Conservation (phyloP, 306 rosid species). For the Mucuna pruriens region DNA sequence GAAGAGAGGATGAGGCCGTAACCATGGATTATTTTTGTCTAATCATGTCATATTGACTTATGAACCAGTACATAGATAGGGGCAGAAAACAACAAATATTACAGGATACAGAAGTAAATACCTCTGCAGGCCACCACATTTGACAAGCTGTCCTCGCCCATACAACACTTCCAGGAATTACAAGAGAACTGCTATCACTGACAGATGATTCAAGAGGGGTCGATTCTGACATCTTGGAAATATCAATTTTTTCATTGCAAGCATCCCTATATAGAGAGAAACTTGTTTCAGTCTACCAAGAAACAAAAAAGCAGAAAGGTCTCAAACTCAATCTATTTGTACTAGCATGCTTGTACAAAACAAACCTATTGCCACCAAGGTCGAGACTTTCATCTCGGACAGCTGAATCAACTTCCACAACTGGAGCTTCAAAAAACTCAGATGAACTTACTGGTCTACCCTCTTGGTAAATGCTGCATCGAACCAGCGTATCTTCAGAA, state of each 20-base stretch:
- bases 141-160: slow-evolving; percentile 54
- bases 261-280: slow-evolving; percentile 40
- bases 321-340: slow-evolving; percentile 19
- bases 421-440: slow-evolving; percentile 42
- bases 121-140: slow-evolving; percentile 77
- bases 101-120: slow-evolving; percentile 28
- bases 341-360: slow-evolving; percentile 13
- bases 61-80: slow-evolving; percentile 15
- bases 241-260: slow-evolving; percentile 33
- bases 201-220: slow-evolving; percentile 45
- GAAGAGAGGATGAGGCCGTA: not conserved
- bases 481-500: slow-evolving; percentile 42
- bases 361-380: slow-evolving; percentile 49
- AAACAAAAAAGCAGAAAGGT: slow-evolving; percentile 14
- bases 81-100: not conserved
- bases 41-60: slow-evolving; percentile 8
- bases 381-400: slow-evolving; percentile 34
- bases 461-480: slow-evolving; percentile 47
- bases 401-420: slow-evolving; percentile 47
- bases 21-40: slow-evolving; percentile 3
- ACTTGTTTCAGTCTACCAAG: slow-evolving; percentile 16
- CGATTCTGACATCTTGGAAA: slow-evolving; percentile 38
- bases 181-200: slow-evolving; percentile 48
- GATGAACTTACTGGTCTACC: slow-evolving; percentile 52
- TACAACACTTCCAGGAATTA: slow-evolving; percentile 58